Base-by-base conservation (phyloP, 2,329 filamentous ascomycete species). In the Phaeosphaeria sp. region DNA sequence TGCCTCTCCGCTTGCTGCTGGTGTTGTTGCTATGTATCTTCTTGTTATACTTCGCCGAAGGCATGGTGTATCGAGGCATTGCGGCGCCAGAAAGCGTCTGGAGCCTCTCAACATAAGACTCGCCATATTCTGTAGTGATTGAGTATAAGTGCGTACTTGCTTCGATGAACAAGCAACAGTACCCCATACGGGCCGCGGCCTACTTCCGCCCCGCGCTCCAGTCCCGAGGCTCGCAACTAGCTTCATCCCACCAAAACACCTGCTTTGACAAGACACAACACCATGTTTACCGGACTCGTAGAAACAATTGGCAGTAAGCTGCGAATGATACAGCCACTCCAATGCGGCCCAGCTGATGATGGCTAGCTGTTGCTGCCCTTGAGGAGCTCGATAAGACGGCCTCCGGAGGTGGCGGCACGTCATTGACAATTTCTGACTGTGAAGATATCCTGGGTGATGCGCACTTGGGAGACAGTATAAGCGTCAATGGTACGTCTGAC, bases 381-480 rank as follows among this genome's bases (percentile, higher is more conserved):
- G 88, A 93, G 80, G 82, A 86, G 69, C 88, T 92, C 78, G 92
- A 96, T 78, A 86, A 88, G 75, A 90, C 91, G 58, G 76, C 82
- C 55, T 84, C 83, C 70, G 87, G 87, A 71, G 87, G 87, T 70
- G 91, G 91, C 75, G 94, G 95, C 72, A 97, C 93, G 51, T 95
- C 92, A 44, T 84, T 98, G 72, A 97, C 92, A 65, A 95, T 99
- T 78, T 85, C 87, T 65, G 84, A 93, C 66, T 81, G 81, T 65
- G 89, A 89, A 57, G 82, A 83, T n/a, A 91, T 99, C 58, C 89
- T 99, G 65, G 83, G 82, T 36, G 95, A 97, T 78, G 91, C 87
- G 65, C 88, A 93, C 67, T 83, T 96, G 22, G 95, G 95, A 65
- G 95, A 99, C 83, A 96, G 91, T 75, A 98, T 99, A 77, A 87